Evolutionary conservation across 2,329 filamentous ascomycete species (phyloP), one percentile per base, ranked within the genome.

Genomic region (Paramyrothecium sp.): DNA sequence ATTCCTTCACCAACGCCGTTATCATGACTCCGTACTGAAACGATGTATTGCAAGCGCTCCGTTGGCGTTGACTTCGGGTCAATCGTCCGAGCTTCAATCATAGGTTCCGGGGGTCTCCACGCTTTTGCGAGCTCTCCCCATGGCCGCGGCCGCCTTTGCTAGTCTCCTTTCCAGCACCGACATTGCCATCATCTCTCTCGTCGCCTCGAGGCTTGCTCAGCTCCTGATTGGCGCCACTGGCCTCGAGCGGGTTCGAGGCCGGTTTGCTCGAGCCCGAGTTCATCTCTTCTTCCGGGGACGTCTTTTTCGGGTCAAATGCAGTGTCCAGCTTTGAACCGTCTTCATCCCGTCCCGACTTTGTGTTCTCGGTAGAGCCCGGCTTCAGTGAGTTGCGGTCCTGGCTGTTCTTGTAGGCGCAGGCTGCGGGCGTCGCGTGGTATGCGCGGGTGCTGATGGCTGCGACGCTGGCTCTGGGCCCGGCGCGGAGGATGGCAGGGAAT

Each of bases 281-380:
- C 63, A 76, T 82, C 73, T 86, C 83, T 21, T 73, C 67, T 68
- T 92, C 87, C 0, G 91, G 91, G 20, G 80, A 75, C 23, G 89
- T 93, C 69, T 84, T 84, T 56, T 79, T 73, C 0, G 87, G 85
- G 68, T 91, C 81, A 72, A 90, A 96, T 1, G 92, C 88, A 0
- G 87, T 81, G 47, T 87, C 79, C 56, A 82, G 76, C 0, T 81
- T 79, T 0, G 87, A 81, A 13, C 76, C 74, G 48, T 83, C 79
- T 50, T 87, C 78, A 64, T 89, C 90, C 0, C 84, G 84, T 3
- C 85, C 89, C 53, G 85, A 86, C 68, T 88, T 85, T 57, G 85
- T 84, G 73, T 88, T 85, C 69, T 96, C 90, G 55, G 81, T 85
- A 2, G 82, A 74, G 34, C 84, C 79, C 0, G 89, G 86, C 58